Evolutionary conservation across 768 basidiomycete genomes (phyloP), one percentile per base, ranked within the genome.

Genomic region (Trametes maxima): DNA sequence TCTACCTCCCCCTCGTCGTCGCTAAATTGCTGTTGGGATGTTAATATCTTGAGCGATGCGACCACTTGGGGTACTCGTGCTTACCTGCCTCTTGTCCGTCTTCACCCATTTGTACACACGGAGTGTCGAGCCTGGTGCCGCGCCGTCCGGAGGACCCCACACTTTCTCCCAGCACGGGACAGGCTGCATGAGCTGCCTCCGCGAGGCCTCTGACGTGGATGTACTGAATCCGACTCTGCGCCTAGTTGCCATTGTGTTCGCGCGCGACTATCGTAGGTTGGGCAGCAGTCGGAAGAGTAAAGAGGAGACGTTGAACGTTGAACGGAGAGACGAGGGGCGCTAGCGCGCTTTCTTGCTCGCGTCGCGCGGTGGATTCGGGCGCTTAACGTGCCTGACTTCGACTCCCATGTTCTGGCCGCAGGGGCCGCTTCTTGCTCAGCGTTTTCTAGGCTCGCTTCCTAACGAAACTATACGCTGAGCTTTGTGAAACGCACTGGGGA

Each of bases 81-180:
- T 25, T 67, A 89, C 92, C 79, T 91, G 92, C 48, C 79, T 78
- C 73, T 86, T 89, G 59, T 92, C 89, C 14, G 90, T 90, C 70
- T 87, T 89, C 12, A 88, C 83, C 92, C 92, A 94, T 70, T 86
- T 88, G 68, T 80, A 83, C 22, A 92, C 79, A 68, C 85, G 88
- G 49, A 93, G 74, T 21, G 77, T 80, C 21, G 90, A 82, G 25
- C 82, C 82, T 24, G 83, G 72, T 17, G 83, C 67, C 22, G 82
- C 76, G 55, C 77, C 78, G 59, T 87, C 87, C 37, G 87, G 83
- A 13, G 79, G 72, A 12, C 83, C 78, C 89, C 89, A 90, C 37
- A 80, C 77, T 75, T 88, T 90, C 75, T 93, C 90, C 92, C 91
- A 94, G 65, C 87, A 90, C 25, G 81, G 83, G n/a, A 93, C 92